phyloP scores from a whole-genome alignment of 1,284 basidiomycete genomes.

The Moniliella sp. region DNA sequence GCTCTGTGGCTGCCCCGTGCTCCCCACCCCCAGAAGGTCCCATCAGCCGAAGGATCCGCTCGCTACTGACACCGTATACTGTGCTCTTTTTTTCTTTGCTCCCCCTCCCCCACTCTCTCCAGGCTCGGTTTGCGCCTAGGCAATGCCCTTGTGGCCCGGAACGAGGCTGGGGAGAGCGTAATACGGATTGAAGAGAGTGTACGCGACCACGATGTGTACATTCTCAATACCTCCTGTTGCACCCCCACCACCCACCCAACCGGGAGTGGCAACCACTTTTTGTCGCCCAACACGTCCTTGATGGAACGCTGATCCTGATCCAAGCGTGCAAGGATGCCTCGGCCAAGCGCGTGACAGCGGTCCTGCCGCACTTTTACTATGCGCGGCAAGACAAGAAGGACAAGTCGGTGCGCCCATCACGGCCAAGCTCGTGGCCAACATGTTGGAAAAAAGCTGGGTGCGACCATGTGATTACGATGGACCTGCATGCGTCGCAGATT shows the following conservation, averaged over 20 bases:
- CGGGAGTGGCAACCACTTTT: slow-evolving; percentile 23
- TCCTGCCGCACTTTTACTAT: slow-evolving; percentile 93
- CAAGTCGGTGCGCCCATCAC: slow-evolving; percentile 87
- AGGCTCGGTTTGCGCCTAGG: slow-evolving; percentile 64
- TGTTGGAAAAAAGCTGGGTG: slow-evolving; percentile 86
- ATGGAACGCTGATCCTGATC: slow-evolving; percentile 60
- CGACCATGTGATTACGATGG: slow-evolving; percentile 97
- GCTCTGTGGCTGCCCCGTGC: too few relatives aligned
- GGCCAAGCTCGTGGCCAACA: slow-evolving; percentile 90
- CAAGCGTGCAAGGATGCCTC: slow-evolving; percentile 91
- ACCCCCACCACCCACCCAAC: too few relatives aligned
- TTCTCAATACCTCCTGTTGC: slow-evolving; percentile 29
- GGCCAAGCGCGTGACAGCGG: slow-evolving; percentile 83
- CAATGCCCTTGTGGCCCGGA: slow-evolving; percentile 78
- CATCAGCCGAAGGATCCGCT: too few relatives aligned
- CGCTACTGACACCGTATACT: too few relatives aligned
- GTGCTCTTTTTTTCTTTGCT: slow-evolving; percentile 92
- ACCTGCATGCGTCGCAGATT: slow-evolving; percentile 90
- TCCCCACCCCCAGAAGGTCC: too few relatives aligned
- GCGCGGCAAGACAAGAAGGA: slow-evolving; percentile 96
- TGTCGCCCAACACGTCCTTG: slow-evolving; percentile 28
- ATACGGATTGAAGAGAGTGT: slow-evolving; percentile 54
- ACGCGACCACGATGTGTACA: slow-evolving; percentile 51
- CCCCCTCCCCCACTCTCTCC: slow-evolving; percentile 75
- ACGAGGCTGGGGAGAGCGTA: slow-evolving; percentile 75